A percentile compares a stretch with the other conserved stretches of the same genome.
These are phyloP conservation scores for Physaria fendleri DNA, from an alignment of 345 rosid genomes.

Conservation along the genomic window DNA sequence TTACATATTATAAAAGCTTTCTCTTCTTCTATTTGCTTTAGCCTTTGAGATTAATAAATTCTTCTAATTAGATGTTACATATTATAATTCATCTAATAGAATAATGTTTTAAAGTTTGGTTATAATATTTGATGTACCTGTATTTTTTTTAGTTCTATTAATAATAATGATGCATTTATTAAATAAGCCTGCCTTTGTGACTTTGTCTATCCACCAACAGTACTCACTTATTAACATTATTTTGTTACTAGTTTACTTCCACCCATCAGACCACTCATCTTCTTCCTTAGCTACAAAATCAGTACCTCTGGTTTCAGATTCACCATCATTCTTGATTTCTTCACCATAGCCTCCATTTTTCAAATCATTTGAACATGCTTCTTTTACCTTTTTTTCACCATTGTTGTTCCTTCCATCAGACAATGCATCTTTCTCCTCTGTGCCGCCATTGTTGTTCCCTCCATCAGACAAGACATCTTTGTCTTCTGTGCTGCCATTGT, in stretches of 20 bases:
- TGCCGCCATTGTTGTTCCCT: background rate
- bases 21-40: conserved; percentile 37
- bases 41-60: conserved; percentile 31
- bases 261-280: conserved; percentile 33
- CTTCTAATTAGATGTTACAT: conserved; percentile 4
- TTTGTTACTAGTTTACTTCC: conserved; percentile 34
- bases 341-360: background rate
- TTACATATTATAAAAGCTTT: too few species aligned
- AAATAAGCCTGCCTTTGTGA: background rate
- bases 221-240: background rate
- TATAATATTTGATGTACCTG: background rate
- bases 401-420: background rate
- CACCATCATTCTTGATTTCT: background rate
- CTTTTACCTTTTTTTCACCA: conserved; percentile 26
- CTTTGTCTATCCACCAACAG: background rate
- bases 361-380: conserved; percentile 56
- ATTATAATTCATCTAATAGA: background rate
- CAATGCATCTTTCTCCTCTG: background rate
- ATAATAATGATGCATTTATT: background rate
- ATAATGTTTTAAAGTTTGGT: background rate
- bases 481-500: conserved; percentile 15
- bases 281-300: conserved; percentile 4
- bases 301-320: background rate
- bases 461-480: conserved; percentile 54
- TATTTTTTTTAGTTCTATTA: background rate